Evolutionary conservation across 176 grass and related monocot species (phyloP).

Genomic region (Aegilops speltoides): DNA sequence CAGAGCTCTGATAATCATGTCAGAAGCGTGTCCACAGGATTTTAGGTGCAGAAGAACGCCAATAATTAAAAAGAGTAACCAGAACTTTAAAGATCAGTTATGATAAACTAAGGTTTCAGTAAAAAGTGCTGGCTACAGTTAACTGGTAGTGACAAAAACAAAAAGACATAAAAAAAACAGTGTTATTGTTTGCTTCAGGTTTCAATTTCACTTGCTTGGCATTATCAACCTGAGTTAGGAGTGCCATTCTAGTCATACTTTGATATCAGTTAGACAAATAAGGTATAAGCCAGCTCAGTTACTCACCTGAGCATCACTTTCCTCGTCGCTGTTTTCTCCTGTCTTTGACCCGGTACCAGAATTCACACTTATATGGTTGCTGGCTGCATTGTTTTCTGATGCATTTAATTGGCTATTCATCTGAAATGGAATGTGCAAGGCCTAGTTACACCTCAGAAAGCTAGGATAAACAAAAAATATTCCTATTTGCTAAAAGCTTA

Average conservation of each 20-base stretch:
- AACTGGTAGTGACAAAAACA: constrained; percentile 4
- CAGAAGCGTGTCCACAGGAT: background rate
- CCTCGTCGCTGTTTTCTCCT: constrained; percentile 58
- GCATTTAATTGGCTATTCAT: constrained; percentile 63
- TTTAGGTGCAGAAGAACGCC: constrained; percentile 8
- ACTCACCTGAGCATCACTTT: constrained; percentile 78
- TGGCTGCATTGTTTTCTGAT: constrained; percentile 71
- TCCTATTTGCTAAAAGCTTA: background rate
- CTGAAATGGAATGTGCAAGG: constrained; percentile 47
- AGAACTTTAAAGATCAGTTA: constrained; percentile 16
- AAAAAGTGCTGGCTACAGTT: background rate
- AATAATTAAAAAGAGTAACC: constrained; percentile 13
- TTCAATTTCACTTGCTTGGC: constrained; percentile 2
- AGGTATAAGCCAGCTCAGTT: background rate
- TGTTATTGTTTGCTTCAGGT: background rate
- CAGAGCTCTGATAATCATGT: constrained; percentile 63
- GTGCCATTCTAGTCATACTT: background rate
- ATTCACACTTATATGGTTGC: constrained; percentile 80
- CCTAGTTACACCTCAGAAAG: constrained; percentile 16
- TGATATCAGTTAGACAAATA: constrained; percentile 15
- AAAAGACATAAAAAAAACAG: background rate
- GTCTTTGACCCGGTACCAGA: constrained; percentile 53
- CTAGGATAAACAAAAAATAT: constrained; percentile 9
- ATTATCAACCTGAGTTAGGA: background rate
- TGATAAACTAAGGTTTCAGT: constrained; percentile 19